A percentile compares a stretch with the other conserved stretches of the same genome.
These are phyloP conservation scores for Penicillium pancosmium DNA, from an alignment of 495 filamentous ascomycete species.

Conservation along the genomic window DNA sequence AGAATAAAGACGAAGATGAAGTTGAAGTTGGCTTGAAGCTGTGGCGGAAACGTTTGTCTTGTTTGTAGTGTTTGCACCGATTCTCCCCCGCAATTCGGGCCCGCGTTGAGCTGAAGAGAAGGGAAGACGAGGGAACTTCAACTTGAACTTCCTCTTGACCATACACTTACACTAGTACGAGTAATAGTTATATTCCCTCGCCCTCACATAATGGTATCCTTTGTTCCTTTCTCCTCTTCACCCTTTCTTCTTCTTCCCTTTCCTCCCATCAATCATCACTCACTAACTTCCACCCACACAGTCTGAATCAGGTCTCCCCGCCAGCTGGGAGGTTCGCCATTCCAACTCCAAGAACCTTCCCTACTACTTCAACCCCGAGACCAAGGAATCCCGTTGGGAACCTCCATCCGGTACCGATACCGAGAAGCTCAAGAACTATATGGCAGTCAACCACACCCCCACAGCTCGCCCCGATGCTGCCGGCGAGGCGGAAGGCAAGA, in stretches of 20 bases:
- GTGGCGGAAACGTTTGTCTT: slow-evolving; percentile 15
- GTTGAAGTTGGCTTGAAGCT: background rate
- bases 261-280: background rate
- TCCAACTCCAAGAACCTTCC: slow-evolving; percentile 97
- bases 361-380: slow-evolving; percentile 90
- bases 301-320: slow-evolving; percentile 79
- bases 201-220: slow-evolving; percentile 15
- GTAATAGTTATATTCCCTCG: background rate
- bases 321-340: slow-evolving; percentile 90
- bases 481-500: slow-evolving; percentile 73
- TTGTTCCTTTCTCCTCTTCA: background rate
- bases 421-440: slow-evolving; percentile 88
- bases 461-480: slow-evolving; percentile 50
- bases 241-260: no score
- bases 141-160: no score
- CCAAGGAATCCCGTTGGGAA: slow-evolving; percentile 90
- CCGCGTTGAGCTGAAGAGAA: no score
- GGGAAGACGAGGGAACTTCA: no score
- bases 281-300: slow-evolving; percentile 21
- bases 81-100: slow-evolving; percentile 27
- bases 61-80: slow-evolving; percentile 26
- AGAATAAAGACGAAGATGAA: background rate
- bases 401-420: slow-evolving; percentile 84
- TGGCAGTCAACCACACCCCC: slow-evolving; percentile 77
- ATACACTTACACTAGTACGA: no score